Evolutionary conservation across 2,329 filamentous ascomycete genomes (phyloP).

Genomic region (Fusarium sp.): DNA sequence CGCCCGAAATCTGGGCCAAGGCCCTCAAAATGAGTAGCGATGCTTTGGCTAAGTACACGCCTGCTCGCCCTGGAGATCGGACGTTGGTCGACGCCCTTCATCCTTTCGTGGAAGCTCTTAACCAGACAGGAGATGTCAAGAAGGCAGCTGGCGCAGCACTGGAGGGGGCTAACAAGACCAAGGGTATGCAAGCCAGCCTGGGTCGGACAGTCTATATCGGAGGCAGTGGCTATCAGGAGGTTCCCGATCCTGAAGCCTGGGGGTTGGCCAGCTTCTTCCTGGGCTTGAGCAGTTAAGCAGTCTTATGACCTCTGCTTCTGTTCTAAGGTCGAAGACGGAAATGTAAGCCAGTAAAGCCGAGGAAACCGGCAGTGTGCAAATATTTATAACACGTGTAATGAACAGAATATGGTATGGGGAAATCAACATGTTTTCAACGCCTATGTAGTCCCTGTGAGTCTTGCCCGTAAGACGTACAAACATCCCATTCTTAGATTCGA

Average conservation of each 20-base stretch:
- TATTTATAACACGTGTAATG: slow-evolving; percentile 12
- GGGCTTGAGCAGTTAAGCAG: slow-evolving; percentile 66
- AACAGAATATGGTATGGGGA: slow-evolving; percentile 21
- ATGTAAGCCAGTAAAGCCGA: neutral
- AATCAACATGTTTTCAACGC: slow-evolving; percentile 51
- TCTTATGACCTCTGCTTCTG: slow-evolving; percentile 18
- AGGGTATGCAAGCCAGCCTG: slow-evolving; percentile 90
- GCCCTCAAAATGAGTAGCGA: slow-evolving; percentile 78
- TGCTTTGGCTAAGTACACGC: slow-evolving; percentile 84
- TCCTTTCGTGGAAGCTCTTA: slow-evolving; percentile 83
- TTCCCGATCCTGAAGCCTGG: slow-evolving; percentile 75
- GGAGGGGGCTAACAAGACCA: slow-evolving; percentile 83
- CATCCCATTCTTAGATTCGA: slow-evolving; percentile 41
- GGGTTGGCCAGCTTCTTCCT: slow-evolving; percentile 82
- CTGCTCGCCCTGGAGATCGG: slow-evolving; percentile 87
- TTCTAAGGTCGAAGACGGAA: neutral
- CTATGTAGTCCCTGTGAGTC: slow-evolving; percentile 50
- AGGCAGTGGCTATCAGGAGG: slow-evolving; percentile 58
- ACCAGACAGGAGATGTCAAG: slow-evolving; percentile 71
- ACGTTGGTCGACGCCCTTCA: slow-evolving; percentile 90
- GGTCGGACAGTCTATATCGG: slow-evolving; percentile 64
- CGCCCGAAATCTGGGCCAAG: slow-evolving; percentile 62
- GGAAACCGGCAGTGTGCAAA: neutral
- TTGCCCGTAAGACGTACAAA: slow-evolving; percentile 46
- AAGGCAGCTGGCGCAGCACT: slow-evolving; percentile 80